Conservation (phyloP, 2,329 filamentous ascomycete species). For the Trichoderma koningii region DNA sequence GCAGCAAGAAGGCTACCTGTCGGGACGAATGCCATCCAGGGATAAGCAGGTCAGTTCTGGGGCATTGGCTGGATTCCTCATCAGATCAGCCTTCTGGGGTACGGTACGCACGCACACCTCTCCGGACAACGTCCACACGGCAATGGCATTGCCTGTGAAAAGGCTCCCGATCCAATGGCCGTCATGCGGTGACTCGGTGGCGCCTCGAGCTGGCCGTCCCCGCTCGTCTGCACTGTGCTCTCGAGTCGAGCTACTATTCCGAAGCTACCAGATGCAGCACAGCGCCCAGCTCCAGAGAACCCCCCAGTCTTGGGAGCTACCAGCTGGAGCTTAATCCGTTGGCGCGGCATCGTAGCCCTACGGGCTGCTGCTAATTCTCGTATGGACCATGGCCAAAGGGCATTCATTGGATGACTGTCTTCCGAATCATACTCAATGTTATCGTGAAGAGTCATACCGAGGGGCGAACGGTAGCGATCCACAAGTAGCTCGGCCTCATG, state of each 20-base stretch:
- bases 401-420: not conserved
- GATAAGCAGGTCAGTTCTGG: slow-evolving; percentile 1
- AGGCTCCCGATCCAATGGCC: slow-evolving; percentile 10
- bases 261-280: slow-evolving; percentile 1
- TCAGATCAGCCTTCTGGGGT: slow-evolving; percentile 13
- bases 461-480: no score
- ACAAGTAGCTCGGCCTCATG: no score
- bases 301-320: not conserved
- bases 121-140: slow-evolving; percentile 16
- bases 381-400: not conserved
- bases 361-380: not conserved
- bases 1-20: not conserved
- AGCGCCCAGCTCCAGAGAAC: not conserved
- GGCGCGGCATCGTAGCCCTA: slow-evolving; percentile 17
- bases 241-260: slow-evolving; percentile 21
- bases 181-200: slow-evolving; percentile 26
- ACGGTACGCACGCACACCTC: not conserved
- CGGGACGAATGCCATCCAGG: not conserved
- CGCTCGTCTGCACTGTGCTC: slow-evolving; percentile 20
- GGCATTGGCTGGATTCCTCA: not conserved
- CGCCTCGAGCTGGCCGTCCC: slow-evolving; percentile 11
- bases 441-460: not conserved
- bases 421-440: not conserved
- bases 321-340: slow-evolving; percentile 19
- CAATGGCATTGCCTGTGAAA: slow-evolving; percentile 19